Evolutionary conservation across 192 early-diverging fungal genomes (phyloP), one percentile per base, ranked within the genome.

Genomic region (Powellomyces hirtus): DNA sequence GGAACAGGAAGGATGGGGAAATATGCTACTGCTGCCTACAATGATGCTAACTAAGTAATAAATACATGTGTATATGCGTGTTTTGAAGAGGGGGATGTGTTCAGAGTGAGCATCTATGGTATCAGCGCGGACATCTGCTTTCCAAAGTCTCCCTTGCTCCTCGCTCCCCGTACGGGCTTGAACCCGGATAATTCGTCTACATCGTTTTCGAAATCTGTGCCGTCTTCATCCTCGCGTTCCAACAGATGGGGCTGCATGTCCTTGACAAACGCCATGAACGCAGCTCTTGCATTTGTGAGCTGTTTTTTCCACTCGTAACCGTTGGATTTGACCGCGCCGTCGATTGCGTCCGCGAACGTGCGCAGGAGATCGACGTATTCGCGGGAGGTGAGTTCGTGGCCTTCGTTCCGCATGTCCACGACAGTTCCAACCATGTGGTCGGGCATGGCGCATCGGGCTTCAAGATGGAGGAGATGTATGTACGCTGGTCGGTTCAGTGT

Each of bases 321-420:
- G 14, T 24, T 24, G 26, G 5, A 16, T 24, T 24, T 49, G 14
- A 18, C 5, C 46, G 46, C 46, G n/a, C n/a, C 46, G 46, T 14
- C 16, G 46, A n/a, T n/a, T n/a, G n/a, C n/a, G n/a, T n/a, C 14
- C 16, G 46, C 46, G 26, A 49, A 49, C 16, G 46, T 49, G n/a
- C 26, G 3, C 46, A 49, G 26, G 26, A 49, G n/a, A 5, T 49
- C 46, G n/a, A 49, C n/a, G 26, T 49, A 24, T 18, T 49, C 46
- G 5, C 2, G n/a, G 26, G n/a, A 24, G 5, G 26, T 24, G 2
- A 49, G 46, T 24, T 49, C 46, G 14, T 49, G 46, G n/a, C 46
- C 46, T 3, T 49, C 46, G 46, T 49, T 49, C n/a, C 46, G 46
- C 46, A 49, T 49, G 26, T 49, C 46, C n/a, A 49, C 46, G n/a